Conservation (phyloP, 768 basidiomycete genomes). For the Hericium rajendrae region DNA sequence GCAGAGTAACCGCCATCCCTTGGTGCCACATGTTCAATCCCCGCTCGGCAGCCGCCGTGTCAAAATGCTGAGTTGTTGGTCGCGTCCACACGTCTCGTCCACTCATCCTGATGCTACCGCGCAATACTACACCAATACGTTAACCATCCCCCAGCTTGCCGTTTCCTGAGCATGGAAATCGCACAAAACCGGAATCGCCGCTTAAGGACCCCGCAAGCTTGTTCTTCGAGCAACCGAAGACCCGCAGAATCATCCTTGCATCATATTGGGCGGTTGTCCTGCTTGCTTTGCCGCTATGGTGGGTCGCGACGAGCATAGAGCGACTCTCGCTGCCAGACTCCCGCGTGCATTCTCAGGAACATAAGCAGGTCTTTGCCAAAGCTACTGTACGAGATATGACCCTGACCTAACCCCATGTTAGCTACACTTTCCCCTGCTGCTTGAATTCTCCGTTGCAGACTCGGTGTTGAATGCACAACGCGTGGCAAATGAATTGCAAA, state of each 20-base stretch:
- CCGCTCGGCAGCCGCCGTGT: neutral
- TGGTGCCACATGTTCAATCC: conserved; percentile 1
- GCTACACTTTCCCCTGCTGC: conserved; percentile 10
- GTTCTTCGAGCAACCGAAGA: conserved; percentile 3
- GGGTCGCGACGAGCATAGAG: conserved; percentile 85
- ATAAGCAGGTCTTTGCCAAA: conserved; percentile 8
- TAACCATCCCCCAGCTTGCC: neutral
- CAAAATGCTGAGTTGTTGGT: too few relatives aligned
- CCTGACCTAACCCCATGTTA: neutral
- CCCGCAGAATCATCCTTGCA: conserved; percentile 49
- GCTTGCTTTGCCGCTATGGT: conserved; percentile 84
- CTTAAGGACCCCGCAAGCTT: conserved; percentile 7
- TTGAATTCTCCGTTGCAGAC: neutral
- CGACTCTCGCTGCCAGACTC: conserved; percentile 55
- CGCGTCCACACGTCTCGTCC: neutral
- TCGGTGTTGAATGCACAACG: neutral
- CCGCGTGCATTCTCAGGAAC: conserved; percentile 3
- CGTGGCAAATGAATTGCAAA: neutral
- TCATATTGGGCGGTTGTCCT: conserved; percentile 76
- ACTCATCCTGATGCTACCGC: neutral
- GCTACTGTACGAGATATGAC: neutral
- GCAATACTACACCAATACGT: neutral
- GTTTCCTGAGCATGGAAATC: neutral
- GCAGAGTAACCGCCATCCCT: neutral
- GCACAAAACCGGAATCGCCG: too few relatives aligned